Base-by-base conservation (phyloP, 2,329 filamentous ascomycete genomes). In the Fusarium floridanum region DNA sequence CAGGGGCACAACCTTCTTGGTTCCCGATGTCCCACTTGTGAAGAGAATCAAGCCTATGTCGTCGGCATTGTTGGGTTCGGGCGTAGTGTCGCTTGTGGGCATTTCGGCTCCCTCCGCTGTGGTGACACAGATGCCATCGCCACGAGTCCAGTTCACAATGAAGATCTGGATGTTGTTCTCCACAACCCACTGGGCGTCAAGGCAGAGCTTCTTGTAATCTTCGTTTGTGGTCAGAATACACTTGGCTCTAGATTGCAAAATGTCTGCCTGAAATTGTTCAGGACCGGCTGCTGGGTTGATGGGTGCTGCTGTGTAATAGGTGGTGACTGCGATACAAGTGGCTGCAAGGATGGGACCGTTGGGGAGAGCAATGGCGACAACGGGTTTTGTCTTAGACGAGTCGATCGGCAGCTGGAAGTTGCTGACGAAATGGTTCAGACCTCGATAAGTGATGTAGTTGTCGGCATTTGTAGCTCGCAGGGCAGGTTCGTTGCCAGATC, bases 1-100 rank as follows among this genome's bases (percentile, higher is more conserved):
- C 29, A 90, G 82, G 1, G 88, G 88, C 3, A 90, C 88, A 4
- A 90, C 82, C 78, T 90, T 90, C 79, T 89, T 90, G n/a, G 84
- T 89, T 2, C 88, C 89, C 20, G 86, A 88, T 0, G 88, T 90
- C 20, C 89, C 89, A 67, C 87, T 89, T 0, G 88, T 91, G 76
- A 90, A 90, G 2, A 90, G 82, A 55, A 90, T 83, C 61, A 90
- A 82, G 5, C 83, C 84, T 24, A 86, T 83, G 68, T 90, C 87
- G 43, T 88, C 83, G 3, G 83, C 81, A 5, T 75, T 72, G 73
- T 88, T 90, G 5, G 84, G 79, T 11, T 68, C 67, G 16, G 74
- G 68, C 16, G 43, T 27, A n/a, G 61, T 64, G 8, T 62, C 14
- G 9, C 43, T 17, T 8, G 60, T 41, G 6, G 80, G 20, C 3